Conservation (phyloP, 208 protist genomes). For the Strigomonas oncopelti region DNA sequence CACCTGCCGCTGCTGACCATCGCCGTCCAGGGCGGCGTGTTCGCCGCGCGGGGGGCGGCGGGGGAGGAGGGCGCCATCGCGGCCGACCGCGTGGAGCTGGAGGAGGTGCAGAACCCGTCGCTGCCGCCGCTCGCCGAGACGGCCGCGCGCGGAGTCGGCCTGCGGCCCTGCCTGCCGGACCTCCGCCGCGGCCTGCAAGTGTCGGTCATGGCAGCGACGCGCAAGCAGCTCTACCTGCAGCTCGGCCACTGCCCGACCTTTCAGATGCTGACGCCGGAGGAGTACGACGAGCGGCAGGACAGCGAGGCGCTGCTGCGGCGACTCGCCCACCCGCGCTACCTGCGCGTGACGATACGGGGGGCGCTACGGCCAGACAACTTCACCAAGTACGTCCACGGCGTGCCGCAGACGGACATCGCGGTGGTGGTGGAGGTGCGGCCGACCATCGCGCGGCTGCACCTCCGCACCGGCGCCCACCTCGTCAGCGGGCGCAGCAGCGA, state of each 20-base stretch:
- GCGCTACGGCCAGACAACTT: slow-evolving; percentile 65
- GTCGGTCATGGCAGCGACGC: slow-evolving; percentile 25
- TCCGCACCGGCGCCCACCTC: slow-evolving; percentile 24
- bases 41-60: no score
- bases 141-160: slow-evolving; percentile 33
- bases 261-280: slow-evolving; percentile 64
- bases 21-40: slow-evolving; percentile 53
- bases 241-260: slow-evolving; percentile 65
- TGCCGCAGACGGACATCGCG: slow-evolving; percentile 28
- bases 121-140: slow-evolving; percentile 12
- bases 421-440: slow-evolving; percentile 71
- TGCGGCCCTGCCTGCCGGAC: slow-evolving; percentile 54
- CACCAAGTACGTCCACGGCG: slow-evolving; percentile 15
- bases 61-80: slow-evolving; percentile 23
- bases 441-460: slow-evolving; percentile 75
- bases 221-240: slow-evolving; percentile 62
- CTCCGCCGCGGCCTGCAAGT: slow-evolving; percentile 47
- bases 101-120: slow-evolving; percentile 69
- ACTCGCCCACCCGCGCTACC: slow-evolving; percentile 59
- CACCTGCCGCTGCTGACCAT: slow-evolving; percentile 57
- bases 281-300: slow-evolving; percentile 84
- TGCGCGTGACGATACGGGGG: slow-evolving; percentile 57
- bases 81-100: slow-evolving; percentile 38
- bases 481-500: not conserved
- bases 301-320: slow-evolving; percentile 53